Percentiles rank a stretch among this genome's conserved stretches.
Conservation (phyloP, 2,329 filamentous ascomycete species). For the Colletotrichum echinochloae region DNA sequence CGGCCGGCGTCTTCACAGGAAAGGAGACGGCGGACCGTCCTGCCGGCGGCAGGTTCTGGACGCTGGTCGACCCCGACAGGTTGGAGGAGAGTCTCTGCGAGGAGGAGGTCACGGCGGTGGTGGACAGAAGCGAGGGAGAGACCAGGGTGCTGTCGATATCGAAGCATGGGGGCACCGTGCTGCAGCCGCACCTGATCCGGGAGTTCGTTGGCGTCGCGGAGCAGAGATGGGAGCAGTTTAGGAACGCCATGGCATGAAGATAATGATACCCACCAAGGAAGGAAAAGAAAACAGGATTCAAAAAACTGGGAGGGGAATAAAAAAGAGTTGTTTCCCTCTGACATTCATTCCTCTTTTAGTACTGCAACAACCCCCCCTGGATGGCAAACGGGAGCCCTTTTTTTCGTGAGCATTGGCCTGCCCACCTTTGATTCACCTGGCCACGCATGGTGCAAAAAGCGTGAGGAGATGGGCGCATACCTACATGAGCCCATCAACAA, state of each 20-base stretch:
- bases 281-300: slow-evolving; percentile 16
- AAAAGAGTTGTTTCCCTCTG: background rate
- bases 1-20: slow-evolving; percentile 82
- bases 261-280: slow-evolving; percentile 45
- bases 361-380: background rate
- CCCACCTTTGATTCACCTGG: background rate
- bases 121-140: slow-evolving; percentile 70
- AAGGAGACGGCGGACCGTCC: slow-evolving; percentile 63
- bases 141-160: slow-evolving; percentile 77
- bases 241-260: slow-evolving; percentile 55
- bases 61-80: slow-evolving; percentile 88
- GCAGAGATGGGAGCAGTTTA: slow-evolving; percentile 70
- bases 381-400: background rate
- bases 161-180: slow-evolving; percentile 82
- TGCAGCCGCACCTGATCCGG: slow-evolving; percentile 73
- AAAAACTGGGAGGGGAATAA: background rate
- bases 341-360: background rate
- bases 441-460: slow-evolving; percentile 8
- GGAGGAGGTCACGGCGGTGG: slow-evolving; percentile 84
- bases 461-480: slow-evolving; percentile 22
- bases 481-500: slow-evolving; percentile 19
- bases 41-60: slow-evolving; percentile 70
- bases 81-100: slow-evolving; percentile 89
- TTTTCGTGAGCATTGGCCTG: slow-evolving; percentile 18
- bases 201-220: slow-evolving; percentile 70